phyloP scores from a whole-genome alignment of 2,329 filamentous ascomycete genomes.

The Chaetomiaceae sp. region DNA sequence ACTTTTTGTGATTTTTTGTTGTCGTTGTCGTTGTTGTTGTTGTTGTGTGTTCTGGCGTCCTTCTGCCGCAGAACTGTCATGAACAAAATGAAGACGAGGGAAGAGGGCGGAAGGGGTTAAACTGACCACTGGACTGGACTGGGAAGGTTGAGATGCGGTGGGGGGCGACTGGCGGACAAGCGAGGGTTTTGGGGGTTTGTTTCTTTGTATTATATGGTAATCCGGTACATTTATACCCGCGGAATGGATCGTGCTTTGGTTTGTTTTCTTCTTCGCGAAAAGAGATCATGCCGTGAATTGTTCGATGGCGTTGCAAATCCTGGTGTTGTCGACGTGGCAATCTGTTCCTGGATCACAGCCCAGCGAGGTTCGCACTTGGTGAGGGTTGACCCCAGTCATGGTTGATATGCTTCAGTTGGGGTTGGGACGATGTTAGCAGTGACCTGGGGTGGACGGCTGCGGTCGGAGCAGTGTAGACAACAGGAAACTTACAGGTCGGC shows the following conservation, averaged over 20 bases:
- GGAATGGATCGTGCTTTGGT: background rate
- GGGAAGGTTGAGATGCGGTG: too few species aligned
- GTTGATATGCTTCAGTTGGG: constrained; percentile 11
- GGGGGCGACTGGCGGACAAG: too few species aligned
- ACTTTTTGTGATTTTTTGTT: constrained; percentile 64
- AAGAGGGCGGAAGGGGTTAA: background rate
- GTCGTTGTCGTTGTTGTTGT: too few species aligned
- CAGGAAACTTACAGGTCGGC: constrained; percentile 10
- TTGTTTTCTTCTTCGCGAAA: background rate
- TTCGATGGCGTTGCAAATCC: constrained; percentile 2
- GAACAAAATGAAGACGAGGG: background rate
- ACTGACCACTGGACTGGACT: too few species aligned
- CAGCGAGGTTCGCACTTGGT: constrained; percentile 4
- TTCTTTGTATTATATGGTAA: background rate
- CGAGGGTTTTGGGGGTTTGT: too few species aligned
- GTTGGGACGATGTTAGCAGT: background rate
- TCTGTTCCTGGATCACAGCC: constrained; percentile 11
- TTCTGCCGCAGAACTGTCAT: too few species aligned
- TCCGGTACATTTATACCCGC: constrained; percentile 5
- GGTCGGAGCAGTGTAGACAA: too few species aligned
- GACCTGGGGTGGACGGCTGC: background rate
- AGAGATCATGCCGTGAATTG: background rate
- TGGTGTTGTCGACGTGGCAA: constrained; percentile 12
- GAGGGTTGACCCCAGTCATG: constrained; percentile 14
- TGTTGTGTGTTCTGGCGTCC: too few species aligned